Base-by-base conservation (phyloP, 768 basidiomycete genomes). In the Suillus placidus region DNA sequence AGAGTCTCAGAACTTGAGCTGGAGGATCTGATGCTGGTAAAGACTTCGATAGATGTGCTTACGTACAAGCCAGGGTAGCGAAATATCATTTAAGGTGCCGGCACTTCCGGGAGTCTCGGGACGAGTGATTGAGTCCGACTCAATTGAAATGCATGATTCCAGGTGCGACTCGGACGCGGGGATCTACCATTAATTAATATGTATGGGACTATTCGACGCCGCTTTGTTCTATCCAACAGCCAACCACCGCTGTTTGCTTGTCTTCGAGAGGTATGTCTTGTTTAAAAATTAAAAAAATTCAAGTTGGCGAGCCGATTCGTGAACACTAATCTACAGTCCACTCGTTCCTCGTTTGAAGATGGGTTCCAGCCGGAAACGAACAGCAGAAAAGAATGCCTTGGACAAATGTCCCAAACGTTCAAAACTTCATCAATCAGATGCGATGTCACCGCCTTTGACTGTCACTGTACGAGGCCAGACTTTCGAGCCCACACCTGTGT, bases 401-500 rank as follows among this genome's bases (percentile, higher is more conserved):
- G 35, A 58, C 58, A 64, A 62, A 18, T 60, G 62, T 38, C 64
- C 56, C 56, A 77, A 77, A 61, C 74, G 77, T 23, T 65, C 72
- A 64, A 75, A 70, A 62, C 62, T 78, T 47, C 42, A 77, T 35
- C 62, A 64, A 9, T 64, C 62, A 40, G 12, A 62, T 16, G 60
- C 62, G 0, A 4, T 49, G 6, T 67, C 67, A 14, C 77, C 76
- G 1, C 74, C 77, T 5, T 34, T 77, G 68, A 73, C 73, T 0
- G 62, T 77, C 64, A 73, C 73, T 3, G 69, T 87, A 55, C 76
- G 72, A 35, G 81, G 82, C 18, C 71, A 80, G 16, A 68, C 66
- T 9, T 80, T 86, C 26, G 69, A 71, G 45, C 82, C 85, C 1
- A 86, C 86, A 0, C 76, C 82, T 37, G 84, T 81, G 16, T 88